Conservation (phyloP, 176 grass and related monocot species). For the Eragrostis nindensis region DNA sequence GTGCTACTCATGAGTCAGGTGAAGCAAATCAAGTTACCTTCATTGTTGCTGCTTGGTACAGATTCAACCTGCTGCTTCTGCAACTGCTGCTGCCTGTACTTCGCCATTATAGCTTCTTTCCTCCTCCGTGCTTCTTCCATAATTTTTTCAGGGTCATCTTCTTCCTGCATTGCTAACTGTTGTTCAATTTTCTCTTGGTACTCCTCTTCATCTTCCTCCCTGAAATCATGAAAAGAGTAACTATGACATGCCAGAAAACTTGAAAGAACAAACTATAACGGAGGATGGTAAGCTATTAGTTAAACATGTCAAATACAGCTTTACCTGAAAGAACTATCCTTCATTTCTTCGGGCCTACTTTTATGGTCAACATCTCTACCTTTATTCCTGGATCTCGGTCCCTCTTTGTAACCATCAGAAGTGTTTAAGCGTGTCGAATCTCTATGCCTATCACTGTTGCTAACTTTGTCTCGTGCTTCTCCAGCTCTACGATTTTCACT, state of each 20-base stretch:
- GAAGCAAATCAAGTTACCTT: slow-evolving; percentile 59
- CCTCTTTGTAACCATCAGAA: slow-evolving; percentile 53
- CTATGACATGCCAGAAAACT: slow-evolving; percentile 3
- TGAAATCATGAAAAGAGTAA: slow-evolving; percentile 37
- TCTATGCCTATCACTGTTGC: slow-evolving; percentile 47
- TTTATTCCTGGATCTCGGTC: slow-evolving; percentile 46
- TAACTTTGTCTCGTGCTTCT: slow-evolving; percentile 51
- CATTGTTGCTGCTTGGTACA: slow-evolving; percentile 43
- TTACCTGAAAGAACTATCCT: slow-evolving; percentile 65
- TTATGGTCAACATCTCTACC: slow-evolving; percentile 44
- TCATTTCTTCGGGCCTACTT: slow-evolving; percentile 52
- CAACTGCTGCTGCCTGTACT: slow-evolving; percentile 67
- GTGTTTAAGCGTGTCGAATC: slow-evolving; percentile 50
- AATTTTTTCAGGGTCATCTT: slow-evolving; percentile 95
- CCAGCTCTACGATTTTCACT: slow-evolving; percentile 39
- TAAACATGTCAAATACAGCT: slow-evolving; percentile 16
- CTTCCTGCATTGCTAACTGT: slow-evolving; percentile 88
- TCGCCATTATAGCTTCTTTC: slow-evolving; percentile 91
- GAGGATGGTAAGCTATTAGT: slow-evolving; percentile 16
- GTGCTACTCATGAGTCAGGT: background rate
- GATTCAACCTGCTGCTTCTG: slow-evolving; percentile 60
- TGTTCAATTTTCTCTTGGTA: slow-evolving; percentile 94
- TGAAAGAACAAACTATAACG: background rate
- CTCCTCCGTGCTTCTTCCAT: slow-evolving; percentile 96
- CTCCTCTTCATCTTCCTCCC: slow-evolving; percentile 84